A percentile compares a stretch with the other conserved stretches of the same genome.
phyloP scores from a whole-genome alignment of 805 yeast species.

The Saturnispora galanensis region DNA sequence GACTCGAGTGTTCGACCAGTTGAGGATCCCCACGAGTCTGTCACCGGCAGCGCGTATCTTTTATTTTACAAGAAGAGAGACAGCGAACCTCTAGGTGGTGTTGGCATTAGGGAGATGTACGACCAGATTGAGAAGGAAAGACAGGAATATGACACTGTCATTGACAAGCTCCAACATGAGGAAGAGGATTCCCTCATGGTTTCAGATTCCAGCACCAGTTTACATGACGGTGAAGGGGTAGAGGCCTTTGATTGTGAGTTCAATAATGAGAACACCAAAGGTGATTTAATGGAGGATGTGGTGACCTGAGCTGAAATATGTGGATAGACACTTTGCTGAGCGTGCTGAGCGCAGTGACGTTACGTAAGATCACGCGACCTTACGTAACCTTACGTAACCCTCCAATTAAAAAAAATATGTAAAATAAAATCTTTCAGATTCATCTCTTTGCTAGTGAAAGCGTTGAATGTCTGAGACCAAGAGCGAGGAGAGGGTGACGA shows the following conservation, averaged over 20 bases:
- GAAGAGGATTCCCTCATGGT: not conserved
- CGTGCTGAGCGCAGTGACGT: not conserved
- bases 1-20: conserved; percentile 62
- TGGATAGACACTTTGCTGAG: not conserved
- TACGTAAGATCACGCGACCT: too few relatives aligned
- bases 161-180: conserved; percentile 5
- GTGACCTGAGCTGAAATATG: too few relatives aligned
- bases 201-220: conserved; percentile 5
- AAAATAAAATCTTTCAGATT: not conserved
- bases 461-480: conserved; percentile 7
- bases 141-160: conserved; percentile 7
- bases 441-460: not conserved
- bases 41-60: conserved; percentile 77
- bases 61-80: conserved; percentile 65
- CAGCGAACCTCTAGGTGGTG: conserved; percentile 37
- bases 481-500: conserved; percentile 4
- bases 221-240: not conserved
- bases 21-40: conserved; percentile 48
- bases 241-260: not conserved
- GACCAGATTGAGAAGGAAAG: conserved; percentile 26
- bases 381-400: too few relatives aligned
- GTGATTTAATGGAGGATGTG: too few relatives aligned
- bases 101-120: conserved; percentile 32
- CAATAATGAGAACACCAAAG: not conserved
- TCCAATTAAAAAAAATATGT: not conserved